Evolutionary conservation across 176 grass and related monocot genomes (phyloP), one percentile per base, ranked within the genome.

Genomic region (Aegilops sharonensis): DNA sequence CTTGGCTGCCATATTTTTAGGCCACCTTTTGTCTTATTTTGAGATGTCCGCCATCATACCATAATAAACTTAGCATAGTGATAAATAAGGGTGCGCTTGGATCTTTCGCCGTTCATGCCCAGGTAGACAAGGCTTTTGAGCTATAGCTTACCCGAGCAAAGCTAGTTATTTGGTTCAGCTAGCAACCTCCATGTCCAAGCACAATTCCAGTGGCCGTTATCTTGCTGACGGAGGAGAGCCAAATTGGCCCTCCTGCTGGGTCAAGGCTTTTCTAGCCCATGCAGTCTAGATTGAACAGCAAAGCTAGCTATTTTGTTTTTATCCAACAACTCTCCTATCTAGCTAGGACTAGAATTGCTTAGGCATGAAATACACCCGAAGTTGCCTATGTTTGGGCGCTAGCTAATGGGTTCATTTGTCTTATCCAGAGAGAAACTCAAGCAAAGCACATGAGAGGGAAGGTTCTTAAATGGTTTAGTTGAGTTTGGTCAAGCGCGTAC

Each of bases 1-100:
- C 36, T 83, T 61, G 11, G 68, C 34, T 68, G 36, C 11, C 70
- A 72, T 56, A 15, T 75, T 74, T 72, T 7, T n/a, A 61, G 73
- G 42, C 29, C 63, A 84, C 35, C 83, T 35, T 63, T 36, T 31
- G 13, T 21, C 40, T 4, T 32, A 24, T 52, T 40, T 88, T 71
- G 62, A 64, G 25, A 6, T 78, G 11, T 72, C 42, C 11, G 11
- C 42, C 42, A 63, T 21, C 54, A 32, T 79, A 29, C 15, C 75
- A 42, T 79, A n/a, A 24, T 84, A 80, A 24, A 9, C 35, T 65
- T 89, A 50, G 52, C 25, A 21, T 63, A 69, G 20, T 47, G 40
- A 5, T 84, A 73, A 47, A 47, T 10, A 62, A 23, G 39, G 5
- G 47, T 50, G 47, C 12, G 47, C 4, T 50, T 50, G 12, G 47